Percentiles rank a stretch among this genome's conserved stretches.
phyloP scores from a whole-genome alignment of 805 yeast genomes.

The Groenewaldozyma salmanticensis region DNA sequence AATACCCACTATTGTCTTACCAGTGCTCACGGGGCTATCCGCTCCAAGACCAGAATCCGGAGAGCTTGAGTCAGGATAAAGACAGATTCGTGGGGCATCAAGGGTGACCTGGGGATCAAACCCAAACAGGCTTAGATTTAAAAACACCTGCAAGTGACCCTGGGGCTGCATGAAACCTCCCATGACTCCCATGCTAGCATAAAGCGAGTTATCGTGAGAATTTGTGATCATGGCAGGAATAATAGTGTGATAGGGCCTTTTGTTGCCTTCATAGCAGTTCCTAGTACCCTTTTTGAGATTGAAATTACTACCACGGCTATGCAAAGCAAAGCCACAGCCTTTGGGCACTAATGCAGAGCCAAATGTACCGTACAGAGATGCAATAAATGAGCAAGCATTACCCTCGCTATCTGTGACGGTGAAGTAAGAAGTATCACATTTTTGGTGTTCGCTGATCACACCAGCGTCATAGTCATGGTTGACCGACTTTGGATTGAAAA shows the following conservation, averaged over 20 bases:
- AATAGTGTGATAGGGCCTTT: slow-evolving; percentile 74
- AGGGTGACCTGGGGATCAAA: slow-evolving; percentile 63
- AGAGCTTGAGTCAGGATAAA: slow-evolving; percentile 46
- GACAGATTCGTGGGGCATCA: slow-evolving; percentile 65
- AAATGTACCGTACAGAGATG: slow-evolving; percentile 59
- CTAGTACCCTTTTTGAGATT: slow-evolving; percentile 45
- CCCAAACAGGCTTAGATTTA: slow-evolving; percentile 55
- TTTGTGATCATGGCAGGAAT: slow-evolving; percentile 71
- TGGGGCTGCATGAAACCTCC: slow-evolving; percentile 86
- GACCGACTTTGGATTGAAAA: slow-evolving; percentile 34
- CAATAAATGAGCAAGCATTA: slow-evolving; percentile 75
- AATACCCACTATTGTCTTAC: slow-evolving; percentile 45
- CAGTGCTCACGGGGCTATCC: slow-evolving; percentile 56
- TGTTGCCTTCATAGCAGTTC: slow-evolving; percentile 57
- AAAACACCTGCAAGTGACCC: slow-evolving; percentile 69
- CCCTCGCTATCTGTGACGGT: slow-evolving; percentile 57
- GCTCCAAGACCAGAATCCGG: slow-evolving; percentile 43
- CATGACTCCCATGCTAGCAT: slow-evolving; percentile 72
- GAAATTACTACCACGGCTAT: slow-evolving; percentile 72
- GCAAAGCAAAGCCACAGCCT: slow-evolving; percentile 54
- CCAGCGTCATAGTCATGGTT: slow-evolving; percentile 38
- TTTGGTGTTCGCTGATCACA: slow-evolving; percentile 39
- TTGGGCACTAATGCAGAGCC: slow-evolving; percentile 62
- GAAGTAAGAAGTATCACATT: slow-evolving; percentile 66
- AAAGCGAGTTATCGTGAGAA: slow-evolving; percentile 30